Base-by-base conservation (phyloP, 2,329 filamentous ascomycete genomes). In the Ophiocordyceps camponoti-saundersi region DNA sequence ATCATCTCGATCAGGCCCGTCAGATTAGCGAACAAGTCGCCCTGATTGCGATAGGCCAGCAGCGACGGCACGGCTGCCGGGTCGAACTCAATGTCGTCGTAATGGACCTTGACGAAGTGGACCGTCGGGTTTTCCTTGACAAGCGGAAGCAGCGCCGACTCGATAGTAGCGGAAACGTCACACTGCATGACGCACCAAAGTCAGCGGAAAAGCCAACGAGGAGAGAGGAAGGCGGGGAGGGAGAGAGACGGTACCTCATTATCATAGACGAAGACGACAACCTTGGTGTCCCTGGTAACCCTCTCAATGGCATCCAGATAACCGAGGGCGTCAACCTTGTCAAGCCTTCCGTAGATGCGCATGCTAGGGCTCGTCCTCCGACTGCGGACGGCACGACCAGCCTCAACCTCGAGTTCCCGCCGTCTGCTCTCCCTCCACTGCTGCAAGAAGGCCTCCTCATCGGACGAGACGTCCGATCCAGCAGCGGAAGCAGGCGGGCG, bases 301-400 rank as follows among this genome's bases (percentile, higher is more conserved):
- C 87, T 92, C 67, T 98, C 92, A 55, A 96, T 87, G 47, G 90
- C 89, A 63, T 96, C 89, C n/a, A 98, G 74, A 57, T 94, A 98
- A 18, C 89, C 92, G 52, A 83, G 70, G 8, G 87, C 90, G 68
- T 96, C 89, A 1, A 96, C 92, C 49, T 79, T 75, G 51, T 89
- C 82, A 51, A 96, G 68, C 13, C 74, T 76, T 21, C 92, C 92
- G 60, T 84, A 96, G 48, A 82, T 71, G 53, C 85, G 72, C 52
- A 83, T 76, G 55, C 82, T 88, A 1, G 87, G 86, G 61, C 82
- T 90, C 46, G 78, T 82, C 57, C 80, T 77, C 57, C 83, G 71
- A 51, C 72, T 83, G 51, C 73, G 73, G 44, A 79, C 70, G 53
- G 71, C 63, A 51, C 60, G 59, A 53, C 63, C 72, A 50, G 72